Base-by-base conservation (phyloP, 176 grass and related monocot species). In the Oryza nivara region DNA sequence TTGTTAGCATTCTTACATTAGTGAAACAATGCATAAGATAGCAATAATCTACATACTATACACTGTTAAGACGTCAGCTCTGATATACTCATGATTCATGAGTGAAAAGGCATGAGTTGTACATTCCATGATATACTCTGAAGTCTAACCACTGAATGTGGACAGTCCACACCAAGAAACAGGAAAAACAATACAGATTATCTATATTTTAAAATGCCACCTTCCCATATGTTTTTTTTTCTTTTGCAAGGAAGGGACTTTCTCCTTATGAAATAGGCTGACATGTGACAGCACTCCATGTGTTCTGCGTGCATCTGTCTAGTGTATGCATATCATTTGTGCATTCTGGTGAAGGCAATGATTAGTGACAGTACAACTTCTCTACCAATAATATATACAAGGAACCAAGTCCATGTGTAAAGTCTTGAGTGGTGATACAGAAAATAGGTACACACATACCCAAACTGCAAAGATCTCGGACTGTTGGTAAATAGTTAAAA, bases 1-100 rank as follows among this genome's bases (percentile, higher is more conserved):
- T 41, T 43, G 74, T 60, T 80, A 14, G n/a, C 20, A 83, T 45
- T 61, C 64, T 78, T 43, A 15, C 70, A 91, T 66, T 73, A 72
- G 13, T 43, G 19, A 56, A 87, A 35, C 6, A 77, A 5, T 75
- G 49, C 58, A 69, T 63, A 19, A 63, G 32, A 52, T 30, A n/a
- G 49, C 25, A 68, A 65, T 72, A 87, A 75, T 72, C 17, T 5
- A 9, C 36, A 58, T 75, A 71, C 70, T 46, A 23, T 63, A 63
- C 4, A 45, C 7, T 67, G 52, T 26, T 58, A 72, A 70, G 16
- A 38, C 45, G 40, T n/a, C 52, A 71, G 84, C 10, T 58, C 38
- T 41, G 28, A 9, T 67, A 49, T 15, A 83, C 43, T 16, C 71
- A 72, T 71, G 44, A 83, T 20, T 16, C 71, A 72, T 71, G 44